Evolutionary conservation across 129 eudicot genomes (phyloP).

Genomic region (Silybum marianum): DNA sequence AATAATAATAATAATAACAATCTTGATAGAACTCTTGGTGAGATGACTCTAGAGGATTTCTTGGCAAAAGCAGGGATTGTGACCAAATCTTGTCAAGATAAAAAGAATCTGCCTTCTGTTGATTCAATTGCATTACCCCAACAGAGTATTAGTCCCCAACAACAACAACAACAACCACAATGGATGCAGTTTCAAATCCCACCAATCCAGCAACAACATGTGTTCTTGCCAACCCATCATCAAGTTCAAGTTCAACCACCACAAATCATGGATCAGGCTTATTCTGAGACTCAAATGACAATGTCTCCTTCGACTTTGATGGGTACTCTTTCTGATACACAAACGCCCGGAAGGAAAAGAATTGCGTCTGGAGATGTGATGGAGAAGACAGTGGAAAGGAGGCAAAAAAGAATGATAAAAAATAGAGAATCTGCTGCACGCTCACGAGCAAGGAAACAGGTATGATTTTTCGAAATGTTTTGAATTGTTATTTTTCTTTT

Average conservation of each 20-base stretch:
- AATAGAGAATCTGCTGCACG: constrained; percentile 89
- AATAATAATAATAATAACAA: not conserved
- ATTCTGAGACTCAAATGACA: constrained; percentile 48
- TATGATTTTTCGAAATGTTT: constrained; percentile 26
- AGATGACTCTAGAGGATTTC: constrained; percentile 85
- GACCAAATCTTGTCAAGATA: constrained; percentile 40
- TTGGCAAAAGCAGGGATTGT: constrained; percentile 74
- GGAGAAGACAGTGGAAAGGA: constrained; percentile 82
- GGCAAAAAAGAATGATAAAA: constrained; percentile 91
- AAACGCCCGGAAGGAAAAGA: constrained; percentile 63
- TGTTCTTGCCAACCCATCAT: constrained; percentile 56
- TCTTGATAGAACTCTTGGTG: constrained; percentile 61
- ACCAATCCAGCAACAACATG: constrained; percentile 38
- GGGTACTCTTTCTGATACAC: constrained; percentile 69
- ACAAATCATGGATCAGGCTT: constrained; percentile 44
- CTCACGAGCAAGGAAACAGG: constrained; percentile 92
- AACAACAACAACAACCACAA: constrained; percentile 42
- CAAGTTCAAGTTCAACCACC: constrained; percentile 53
- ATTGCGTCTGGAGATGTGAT: constrained; percentile 59
- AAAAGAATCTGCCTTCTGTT: constrained; percentile 23
- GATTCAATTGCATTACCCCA: constrained; percentile 36
- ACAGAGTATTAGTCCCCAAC: constrained; percentile 28
- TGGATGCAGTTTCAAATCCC: constrained; percentile 58
- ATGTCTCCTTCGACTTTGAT: constrained; percentile 56
- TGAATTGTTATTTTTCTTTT: not conserved